Percentiles rank a stretch among this genome's conserved stretches.
Conservation (phyloP, 257 asterid species). For the Solanum phureja region DNA sequence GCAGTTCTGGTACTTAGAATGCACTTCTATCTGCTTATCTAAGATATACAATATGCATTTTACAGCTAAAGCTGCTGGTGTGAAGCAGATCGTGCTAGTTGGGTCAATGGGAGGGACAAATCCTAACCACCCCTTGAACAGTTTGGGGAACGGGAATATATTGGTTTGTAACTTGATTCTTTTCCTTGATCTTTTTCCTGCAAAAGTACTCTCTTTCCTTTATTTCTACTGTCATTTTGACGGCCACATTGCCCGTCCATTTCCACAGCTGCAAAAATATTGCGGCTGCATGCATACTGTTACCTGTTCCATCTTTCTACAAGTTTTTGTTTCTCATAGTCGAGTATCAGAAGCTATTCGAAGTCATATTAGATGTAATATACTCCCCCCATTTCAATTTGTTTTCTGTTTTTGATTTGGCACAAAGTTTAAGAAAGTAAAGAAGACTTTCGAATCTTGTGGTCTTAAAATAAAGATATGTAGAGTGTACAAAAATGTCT, state of each 20-base stretch:
- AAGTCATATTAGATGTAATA: neutral
- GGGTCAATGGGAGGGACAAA: constrained; percentile 98
- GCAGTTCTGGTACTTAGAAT: neutral
- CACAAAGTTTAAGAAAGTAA: neutral
- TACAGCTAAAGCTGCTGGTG: constrained; percentile 95
- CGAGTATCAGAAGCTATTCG: neutral
- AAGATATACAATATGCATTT: neutral
- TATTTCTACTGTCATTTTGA: neutral
- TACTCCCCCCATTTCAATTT: neutral
- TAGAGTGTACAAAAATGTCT: neutral
- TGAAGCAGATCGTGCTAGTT: constrained; percentile 83
- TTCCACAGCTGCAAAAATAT: neutral
- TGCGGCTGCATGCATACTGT: neutral
- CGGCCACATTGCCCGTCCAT: neutral
- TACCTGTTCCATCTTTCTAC: neutral
- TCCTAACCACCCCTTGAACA: constrained; percentile 65
- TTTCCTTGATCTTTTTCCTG: neutral
- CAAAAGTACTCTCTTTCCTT: neutral
- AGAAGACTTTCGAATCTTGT: neutral
- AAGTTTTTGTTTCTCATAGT: neutral
- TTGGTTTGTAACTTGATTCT: constrained; percentile 39
- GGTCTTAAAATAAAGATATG: neutral
- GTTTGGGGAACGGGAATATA: constrained; percentile 84
- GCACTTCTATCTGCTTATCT: neutral
- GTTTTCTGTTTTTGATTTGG: neutral